A percentile compares a stretch with the other conserved stretches of the same genome.
Conservation (phyloP, 768 basidiomycete species). For the Boletus reticulatus region DNA sequence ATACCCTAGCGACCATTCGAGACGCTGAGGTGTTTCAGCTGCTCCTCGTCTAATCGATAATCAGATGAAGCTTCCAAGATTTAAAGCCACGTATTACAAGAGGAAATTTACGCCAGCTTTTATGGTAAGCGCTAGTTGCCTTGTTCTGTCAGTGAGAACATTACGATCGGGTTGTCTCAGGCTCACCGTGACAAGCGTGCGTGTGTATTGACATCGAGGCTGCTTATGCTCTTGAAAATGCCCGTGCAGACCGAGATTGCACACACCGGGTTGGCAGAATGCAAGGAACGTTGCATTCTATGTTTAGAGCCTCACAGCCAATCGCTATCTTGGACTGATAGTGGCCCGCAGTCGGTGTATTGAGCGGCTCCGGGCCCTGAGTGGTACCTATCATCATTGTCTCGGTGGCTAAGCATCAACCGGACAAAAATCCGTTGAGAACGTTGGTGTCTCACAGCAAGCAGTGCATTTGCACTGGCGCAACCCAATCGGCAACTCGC, state of each 20-base stretch:
- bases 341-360: not conserved
- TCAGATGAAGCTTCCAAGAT: too few species aligned
- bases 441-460: slow-evolving; percentile 1
- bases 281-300: not conserved
- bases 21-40: not conserved
- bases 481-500: not conserved
- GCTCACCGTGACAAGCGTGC: too few species aligned
- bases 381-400: too few species aligned
- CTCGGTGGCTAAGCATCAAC: not conserved
- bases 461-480: slow-evolving; percentile 4
- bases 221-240: not conserved
- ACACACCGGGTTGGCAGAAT: not conserved
- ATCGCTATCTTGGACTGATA: not conserved
- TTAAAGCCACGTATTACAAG: not conserved
- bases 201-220: too few species aligned
- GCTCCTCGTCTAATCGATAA: not conserved
- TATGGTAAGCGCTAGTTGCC: too few species aligned
- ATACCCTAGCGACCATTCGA: not conserved
- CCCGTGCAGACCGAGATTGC: not conserved
- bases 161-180: too few species aligned
- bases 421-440: not conserved
- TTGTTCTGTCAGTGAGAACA: too few species aligned
- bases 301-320: not conserved
- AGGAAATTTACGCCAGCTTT: not conserved
- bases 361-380: slow-evolving; percentile 1